phyloP scores from a whole-genome alignment of 345 rosid species.

The Euphorbia pulcherrima region DNA sequence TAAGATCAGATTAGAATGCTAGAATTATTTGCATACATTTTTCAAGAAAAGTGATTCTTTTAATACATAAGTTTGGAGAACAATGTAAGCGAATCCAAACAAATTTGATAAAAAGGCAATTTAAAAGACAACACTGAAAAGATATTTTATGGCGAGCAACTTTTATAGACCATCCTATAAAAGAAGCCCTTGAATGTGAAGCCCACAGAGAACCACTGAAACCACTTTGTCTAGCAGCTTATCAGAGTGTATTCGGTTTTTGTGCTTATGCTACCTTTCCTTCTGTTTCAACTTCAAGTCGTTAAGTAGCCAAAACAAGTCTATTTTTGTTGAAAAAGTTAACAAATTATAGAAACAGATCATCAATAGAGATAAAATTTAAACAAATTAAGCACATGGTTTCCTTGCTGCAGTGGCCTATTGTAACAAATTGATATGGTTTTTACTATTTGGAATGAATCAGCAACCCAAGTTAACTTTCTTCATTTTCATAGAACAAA shows the following conservation, averaged over 20 bases:
- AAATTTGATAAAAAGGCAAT: neutral
- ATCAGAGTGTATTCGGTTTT: neutral
- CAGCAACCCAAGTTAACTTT: neutral
- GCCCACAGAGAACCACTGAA: neutral
- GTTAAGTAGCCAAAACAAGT: neutral
- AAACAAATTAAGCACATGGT: neutral
- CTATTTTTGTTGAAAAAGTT: too few relatives aligned
- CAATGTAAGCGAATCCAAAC: neutral
- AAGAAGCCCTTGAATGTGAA: neutral
- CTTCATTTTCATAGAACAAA: neutral
- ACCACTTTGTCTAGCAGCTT: neutral
- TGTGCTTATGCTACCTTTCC: neutral
- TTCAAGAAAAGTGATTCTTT: neutral
- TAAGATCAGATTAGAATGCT: neutral
- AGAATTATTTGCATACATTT: neutral
- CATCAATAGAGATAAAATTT: neutral
- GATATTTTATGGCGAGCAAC: neutral
- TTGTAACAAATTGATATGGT: neutral
- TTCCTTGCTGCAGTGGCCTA: neutral
- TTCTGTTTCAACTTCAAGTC: neutral
- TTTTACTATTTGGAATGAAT: neutral
- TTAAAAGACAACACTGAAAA: neutral
- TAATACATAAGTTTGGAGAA: neutral
- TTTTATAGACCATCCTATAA: neutral
- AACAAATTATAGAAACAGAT: neutral